Conservation (phyloP, 2,329 filamentous ascomycete genomes). For the Trichoderma hamatum region DNA sequence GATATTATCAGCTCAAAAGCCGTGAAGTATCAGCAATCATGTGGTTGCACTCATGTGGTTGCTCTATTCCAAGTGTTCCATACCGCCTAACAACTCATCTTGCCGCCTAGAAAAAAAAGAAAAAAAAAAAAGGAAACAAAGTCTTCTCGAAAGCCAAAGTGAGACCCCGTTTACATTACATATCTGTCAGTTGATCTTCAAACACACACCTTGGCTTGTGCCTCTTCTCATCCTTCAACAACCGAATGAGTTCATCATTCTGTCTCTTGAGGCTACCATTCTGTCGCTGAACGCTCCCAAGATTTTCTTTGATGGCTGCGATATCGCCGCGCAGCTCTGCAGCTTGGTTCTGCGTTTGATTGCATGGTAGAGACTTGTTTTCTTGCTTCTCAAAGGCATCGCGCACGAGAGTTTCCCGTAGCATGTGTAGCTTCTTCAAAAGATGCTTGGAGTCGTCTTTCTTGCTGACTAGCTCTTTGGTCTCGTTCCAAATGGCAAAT, state of each 20-base stretch:
- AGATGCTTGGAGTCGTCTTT: background rate
- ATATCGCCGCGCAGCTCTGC: background rate
- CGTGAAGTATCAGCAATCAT: background rate
- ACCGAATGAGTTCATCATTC: background rate
- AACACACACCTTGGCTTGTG: background rate
- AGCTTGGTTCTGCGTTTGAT: background rate
- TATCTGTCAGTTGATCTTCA: background rate
- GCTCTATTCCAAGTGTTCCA: background rate
- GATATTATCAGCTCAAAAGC: background rate
- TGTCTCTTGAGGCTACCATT: background rate
- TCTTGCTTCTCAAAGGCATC: background rate
- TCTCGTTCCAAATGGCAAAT: background rate
- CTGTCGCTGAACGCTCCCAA: background rate
- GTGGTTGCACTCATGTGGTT: background rate
- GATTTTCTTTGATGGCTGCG: background rate
- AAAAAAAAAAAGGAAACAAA: no score
- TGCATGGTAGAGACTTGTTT: background rate
- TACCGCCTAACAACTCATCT: background rate
- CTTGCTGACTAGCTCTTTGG: background rate
- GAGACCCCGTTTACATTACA: background rate
- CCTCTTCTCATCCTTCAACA: background rate
- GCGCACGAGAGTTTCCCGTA: background rate
- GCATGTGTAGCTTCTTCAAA: background rate
- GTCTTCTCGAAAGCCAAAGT: no score
- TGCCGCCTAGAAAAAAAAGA: background rate